Conservation (phyloP, 768 basidiomycete species). For the Suillus cothurnatus region DNA sequence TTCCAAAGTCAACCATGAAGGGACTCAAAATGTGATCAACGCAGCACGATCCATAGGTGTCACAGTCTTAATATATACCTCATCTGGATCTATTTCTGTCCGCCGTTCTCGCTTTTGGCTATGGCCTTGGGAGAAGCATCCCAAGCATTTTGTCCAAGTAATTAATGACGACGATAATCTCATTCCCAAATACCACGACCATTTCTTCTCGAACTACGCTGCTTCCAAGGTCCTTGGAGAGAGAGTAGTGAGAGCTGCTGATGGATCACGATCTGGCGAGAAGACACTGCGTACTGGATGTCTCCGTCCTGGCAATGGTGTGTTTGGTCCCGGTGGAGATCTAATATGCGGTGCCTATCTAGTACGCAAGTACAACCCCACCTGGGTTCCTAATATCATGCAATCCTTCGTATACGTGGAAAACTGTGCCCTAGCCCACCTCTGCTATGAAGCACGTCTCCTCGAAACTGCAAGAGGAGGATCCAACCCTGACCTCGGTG, state of each 20-base stretch:
- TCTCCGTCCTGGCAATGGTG: conserved; percentile 76
- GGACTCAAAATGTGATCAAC: conserved; percentile 67
- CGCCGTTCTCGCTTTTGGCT: conserved; percentile 61
- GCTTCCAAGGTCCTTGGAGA: conserved; percentile 66
- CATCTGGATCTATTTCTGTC: conserved; percentile 67
- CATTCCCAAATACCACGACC: conserved; percentile 54
- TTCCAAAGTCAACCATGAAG: conserved; percentile 61
- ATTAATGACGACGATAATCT: conserved; percentile 60
- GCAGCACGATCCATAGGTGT: conserved; percentile 59
- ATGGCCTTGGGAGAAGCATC: conserved; percentile 75
- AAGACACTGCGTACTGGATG: conserved; percentile 63
- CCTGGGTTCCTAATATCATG: conserved; percentile 59
- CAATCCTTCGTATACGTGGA: conserved; percentile 76
- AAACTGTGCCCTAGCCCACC: conserved; percentile 71
- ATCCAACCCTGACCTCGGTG: conserved; percentile 65
- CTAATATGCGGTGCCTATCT: conserved; percentile 67
- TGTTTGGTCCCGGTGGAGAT: conserved; percentile 78
- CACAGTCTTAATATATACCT: conserved; percentile 65
- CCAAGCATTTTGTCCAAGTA: conserved; percentile 59
- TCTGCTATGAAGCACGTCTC: conserved; percentile 73
- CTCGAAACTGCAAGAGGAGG: conserved; percentile 49
- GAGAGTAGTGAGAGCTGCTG: conserved; percentile 42
- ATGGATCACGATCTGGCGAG: conserved; percentile 37
- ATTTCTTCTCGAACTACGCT: conserved; percentile 82
- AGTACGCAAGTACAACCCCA: conserved; percentile 56